phyloP scores from a whole-genome alignment of 2,329 filamentous ascomycete genomes.

The Cadophora luteo-olivacea region DNA sequence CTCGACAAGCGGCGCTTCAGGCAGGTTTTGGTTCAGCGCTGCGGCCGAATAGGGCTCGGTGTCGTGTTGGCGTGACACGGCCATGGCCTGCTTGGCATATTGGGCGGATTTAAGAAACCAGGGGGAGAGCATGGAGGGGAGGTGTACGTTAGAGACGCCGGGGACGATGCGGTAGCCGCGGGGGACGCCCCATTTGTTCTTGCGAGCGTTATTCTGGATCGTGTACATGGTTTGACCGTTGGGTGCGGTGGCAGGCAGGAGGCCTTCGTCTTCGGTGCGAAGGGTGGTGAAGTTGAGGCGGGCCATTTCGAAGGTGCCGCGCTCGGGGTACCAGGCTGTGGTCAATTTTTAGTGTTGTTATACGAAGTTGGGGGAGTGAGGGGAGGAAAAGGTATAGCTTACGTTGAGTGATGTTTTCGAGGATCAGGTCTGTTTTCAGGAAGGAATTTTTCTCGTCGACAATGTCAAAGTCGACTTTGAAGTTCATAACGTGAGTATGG shows the following conservation, averaged over 20 bases:
- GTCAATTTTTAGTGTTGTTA: background rate
- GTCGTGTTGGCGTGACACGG: conserved; percentile 58
- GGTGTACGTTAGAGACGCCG: too few relatives aligned
- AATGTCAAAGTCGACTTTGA: conserved; percentile 56
- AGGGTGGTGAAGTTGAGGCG: conserved; percentile 1
- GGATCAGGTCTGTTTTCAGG: background rate
- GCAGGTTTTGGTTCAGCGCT: conserved; percentile 53
- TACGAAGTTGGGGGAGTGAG: too few relatives aligned
- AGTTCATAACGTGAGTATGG: conserved; percentile 63
- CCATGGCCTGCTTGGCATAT: too few relatives aligned
- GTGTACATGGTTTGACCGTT: conserved; percentile 55
- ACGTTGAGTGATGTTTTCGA: conserved; percentile 18
- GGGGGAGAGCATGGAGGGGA: too few relatives aligned
- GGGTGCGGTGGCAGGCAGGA: too few relatives aligned
- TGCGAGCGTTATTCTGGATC: conserved; percentile 56
- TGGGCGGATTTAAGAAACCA: too few relatives aligned
- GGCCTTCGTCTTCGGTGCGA: conserved; percentile 52
- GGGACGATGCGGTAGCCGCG: conserved; percentile 57
- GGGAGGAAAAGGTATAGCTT: conserved; percentile 10
- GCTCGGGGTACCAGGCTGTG: background rate
- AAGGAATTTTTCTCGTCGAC: conserved; percentile 53
- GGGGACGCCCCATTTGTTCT: conserved; percentile 57
- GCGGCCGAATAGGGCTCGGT: conserved; percentile 55
- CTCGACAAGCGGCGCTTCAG: conserved; percentile 54
- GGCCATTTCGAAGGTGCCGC: background rate